Percentiles rank a stretch among this genome's conserved stretches.
Conservation (phyloP, 805 yeast species). For the Candida qinlingensis region DNA sequence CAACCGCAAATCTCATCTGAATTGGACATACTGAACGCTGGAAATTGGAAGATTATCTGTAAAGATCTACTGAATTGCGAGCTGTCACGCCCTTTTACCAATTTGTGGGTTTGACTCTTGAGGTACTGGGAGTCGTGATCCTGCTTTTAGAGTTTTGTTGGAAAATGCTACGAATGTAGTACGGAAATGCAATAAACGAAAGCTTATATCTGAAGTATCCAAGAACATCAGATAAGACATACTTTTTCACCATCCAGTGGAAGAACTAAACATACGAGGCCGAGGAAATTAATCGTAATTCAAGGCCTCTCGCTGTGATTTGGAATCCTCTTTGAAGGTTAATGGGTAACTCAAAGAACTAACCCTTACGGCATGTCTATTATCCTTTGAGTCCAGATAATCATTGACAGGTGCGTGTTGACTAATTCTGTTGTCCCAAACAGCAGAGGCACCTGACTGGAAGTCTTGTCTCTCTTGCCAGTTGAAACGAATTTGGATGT, state of each 20-base stretch:
- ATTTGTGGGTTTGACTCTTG: too few relatives aligned
- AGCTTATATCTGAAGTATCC: too few relatives aligned
- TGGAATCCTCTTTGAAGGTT: constrained; percentile 38
- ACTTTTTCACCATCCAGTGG: background rate
- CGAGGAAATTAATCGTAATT: background rate
- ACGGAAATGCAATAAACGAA: too few relatives aligned
- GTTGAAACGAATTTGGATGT: constrained; percentile 49
- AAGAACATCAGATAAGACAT: background rate
- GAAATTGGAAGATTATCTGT: too few relatives aligned
- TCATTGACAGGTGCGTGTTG: constrained; percentile 49
- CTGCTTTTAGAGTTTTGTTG: too few relatives aligned
- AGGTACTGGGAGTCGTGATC: too few relatives aligned
- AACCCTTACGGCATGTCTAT: constrained; percentile 42
- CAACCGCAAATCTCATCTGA: background rate
- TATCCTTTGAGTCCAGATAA: constrained; percentile 20
- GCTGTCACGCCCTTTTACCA: too few relatives aligned
- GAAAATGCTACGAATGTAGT: too few relatives aligned
- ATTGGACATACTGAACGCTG: background rate
- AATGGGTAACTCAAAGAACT: constrained; percentile 43
- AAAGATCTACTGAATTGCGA: too few relatives aligned
- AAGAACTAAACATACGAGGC: background rate
- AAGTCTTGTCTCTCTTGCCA: constrained; percentile 37
- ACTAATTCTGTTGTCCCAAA: constrained; percentile 57
- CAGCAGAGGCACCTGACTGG: constrained; percentile 41
- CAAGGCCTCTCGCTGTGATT: constrained; percentile 40